Conservation (phyloP, 176 grass and related monocot genomes). For the Triticum aestivum region DNA sequence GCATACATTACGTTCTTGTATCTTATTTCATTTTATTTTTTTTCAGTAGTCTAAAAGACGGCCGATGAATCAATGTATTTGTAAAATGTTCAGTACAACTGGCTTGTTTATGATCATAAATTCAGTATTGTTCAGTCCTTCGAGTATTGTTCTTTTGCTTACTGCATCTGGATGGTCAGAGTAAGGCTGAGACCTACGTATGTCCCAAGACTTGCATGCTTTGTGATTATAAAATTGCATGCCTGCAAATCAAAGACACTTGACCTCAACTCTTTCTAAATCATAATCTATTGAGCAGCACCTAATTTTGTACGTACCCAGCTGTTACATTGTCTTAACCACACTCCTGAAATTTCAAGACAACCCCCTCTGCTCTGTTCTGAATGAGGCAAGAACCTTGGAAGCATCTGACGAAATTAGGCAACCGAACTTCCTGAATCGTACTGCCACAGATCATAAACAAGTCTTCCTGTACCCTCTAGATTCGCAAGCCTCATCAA, state of each 20-base stretch:
- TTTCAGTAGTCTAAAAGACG: background rate
- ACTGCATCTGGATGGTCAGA: background rate
- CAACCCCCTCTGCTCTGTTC: background rate
- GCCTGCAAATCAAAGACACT: background rate
- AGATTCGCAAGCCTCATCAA: background rate
- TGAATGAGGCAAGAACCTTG: background rate
- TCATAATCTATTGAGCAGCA: background rate
- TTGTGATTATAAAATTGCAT: background rate
- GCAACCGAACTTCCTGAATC: background rate
- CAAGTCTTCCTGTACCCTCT: background rate
- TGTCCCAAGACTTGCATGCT: background rate
- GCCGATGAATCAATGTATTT: background rate
- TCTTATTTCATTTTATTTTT: background rate
- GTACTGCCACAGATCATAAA: background rate
- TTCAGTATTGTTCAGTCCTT: no score
- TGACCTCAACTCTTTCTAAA: background rate
- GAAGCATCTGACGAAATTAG: background rate
- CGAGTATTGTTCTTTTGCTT: background rate
- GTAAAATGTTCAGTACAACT: background rate
- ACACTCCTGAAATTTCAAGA: background rate
- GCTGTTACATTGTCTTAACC: background rate
- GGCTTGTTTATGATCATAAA: no score
- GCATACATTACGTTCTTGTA: background rate
- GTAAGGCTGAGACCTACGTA: background rate
- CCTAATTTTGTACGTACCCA: background rate